These are phyloP conservation scores for Aspergillus sojae DNA, from an alignment of 2,329 filamentous ascomycete genomes.

Conservation along the genomic window DNA sequence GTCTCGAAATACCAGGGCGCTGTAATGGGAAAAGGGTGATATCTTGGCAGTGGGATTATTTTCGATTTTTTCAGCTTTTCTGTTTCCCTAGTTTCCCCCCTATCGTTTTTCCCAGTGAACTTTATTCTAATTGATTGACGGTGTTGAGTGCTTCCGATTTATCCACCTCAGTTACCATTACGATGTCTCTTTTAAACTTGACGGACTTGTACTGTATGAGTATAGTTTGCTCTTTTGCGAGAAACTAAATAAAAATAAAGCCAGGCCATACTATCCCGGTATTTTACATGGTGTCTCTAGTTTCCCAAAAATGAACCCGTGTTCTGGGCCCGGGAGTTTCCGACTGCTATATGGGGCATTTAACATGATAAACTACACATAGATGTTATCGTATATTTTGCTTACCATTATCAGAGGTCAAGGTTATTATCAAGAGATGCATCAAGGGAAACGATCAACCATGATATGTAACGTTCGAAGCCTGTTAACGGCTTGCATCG, in stretches of 20 bases:
- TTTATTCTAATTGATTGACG: conserved; percentile 13
- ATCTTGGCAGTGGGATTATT: conserved; percentile 38
- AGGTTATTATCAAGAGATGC: background rate
- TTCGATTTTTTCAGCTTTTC: conserved; percentile 39
- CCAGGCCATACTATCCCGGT: background rate
- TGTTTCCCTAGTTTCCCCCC: conserved; percentile 7
- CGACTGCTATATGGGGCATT: background rate
- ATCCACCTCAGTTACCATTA: background rate
- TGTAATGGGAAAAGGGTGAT: conserved; percentile 43
- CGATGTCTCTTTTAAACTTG: background rate
- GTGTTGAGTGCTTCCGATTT: conserved; percentile 16
- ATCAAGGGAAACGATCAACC: background rate
- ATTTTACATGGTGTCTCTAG: background rate
- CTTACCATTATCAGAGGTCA: background rate
- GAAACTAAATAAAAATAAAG: background rate
- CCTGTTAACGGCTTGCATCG: background rate
- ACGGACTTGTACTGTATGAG: conserved; percentile 2
- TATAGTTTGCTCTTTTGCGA: background rate
- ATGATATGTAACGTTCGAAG: background rate
- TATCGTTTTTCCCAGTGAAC: conserved; percentile 4
- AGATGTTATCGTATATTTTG: background rate
- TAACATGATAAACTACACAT: too few relatives aligned
- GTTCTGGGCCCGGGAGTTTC: too few relatives aligned
- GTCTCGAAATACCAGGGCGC: conserved; percentile 39
- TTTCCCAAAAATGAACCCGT: too few relatives aligned